Evolutionary conservation across 306 rosid genomes (phyloP).

Genomic region (Quercus cerris): DNA sequence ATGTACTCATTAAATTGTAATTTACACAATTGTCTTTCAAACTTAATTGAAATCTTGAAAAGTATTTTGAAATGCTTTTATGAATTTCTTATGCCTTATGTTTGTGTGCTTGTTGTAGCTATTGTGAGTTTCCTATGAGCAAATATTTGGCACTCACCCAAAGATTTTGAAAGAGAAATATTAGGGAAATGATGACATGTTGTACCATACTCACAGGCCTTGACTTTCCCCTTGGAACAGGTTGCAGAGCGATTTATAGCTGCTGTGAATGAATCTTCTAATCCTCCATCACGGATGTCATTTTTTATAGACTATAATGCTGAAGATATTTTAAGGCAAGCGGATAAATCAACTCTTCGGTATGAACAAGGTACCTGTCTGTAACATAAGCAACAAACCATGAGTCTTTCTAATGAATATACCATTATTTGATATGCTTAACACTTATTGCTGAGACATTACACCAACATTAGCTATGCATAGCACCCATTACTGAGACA

Average conservation of each 20-base stretch:
- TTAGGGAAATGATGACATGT: neutral
- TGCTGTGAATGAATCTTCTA: slow-evolving; percentile 53
- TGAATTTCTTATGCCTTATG: neutral
- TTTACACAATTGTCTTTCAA: neutral
- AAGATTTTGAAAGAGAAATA: neutral
- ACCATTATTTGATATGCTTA: neutral
- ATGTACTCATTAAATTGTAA: too few relatives aligned
- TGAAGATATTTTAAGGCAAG: slow-evolving; percentile 72
- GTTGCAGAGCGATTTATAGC: slow-evolving; percentile 68
- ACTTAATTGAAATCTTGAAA: neutral
- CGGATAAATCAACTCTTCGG: slow-evolving; percentile 65
- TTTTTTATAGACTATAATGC: slow-evolving; percentile 62
- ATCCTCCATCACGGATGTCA: slow-evolving; percentile 61
- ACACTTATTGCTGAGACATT: neutral
- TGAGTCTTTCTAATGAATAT: neutral
- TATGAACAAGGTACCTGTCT: slow-evolving; percentile 50
- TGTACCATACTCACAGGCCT: neutral
- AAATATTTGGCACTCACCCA: too few relatives aligned
- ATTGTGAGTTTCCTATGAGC: too few relatives aligned
- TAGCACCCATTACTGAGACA: neutral
- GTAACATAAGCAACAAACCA: neutral
- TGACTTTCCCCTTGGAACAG: slow-evolving; percentile 33
- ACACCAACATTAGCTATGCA: neutral
- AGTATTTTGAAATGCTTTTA: neutral
- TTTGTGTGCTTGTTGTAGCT: too few relatives aligned